Base-by-base conservation (phyloP, 495 filamentous ascomycete genomes). In the Bathelium albidoporum region DNA sequence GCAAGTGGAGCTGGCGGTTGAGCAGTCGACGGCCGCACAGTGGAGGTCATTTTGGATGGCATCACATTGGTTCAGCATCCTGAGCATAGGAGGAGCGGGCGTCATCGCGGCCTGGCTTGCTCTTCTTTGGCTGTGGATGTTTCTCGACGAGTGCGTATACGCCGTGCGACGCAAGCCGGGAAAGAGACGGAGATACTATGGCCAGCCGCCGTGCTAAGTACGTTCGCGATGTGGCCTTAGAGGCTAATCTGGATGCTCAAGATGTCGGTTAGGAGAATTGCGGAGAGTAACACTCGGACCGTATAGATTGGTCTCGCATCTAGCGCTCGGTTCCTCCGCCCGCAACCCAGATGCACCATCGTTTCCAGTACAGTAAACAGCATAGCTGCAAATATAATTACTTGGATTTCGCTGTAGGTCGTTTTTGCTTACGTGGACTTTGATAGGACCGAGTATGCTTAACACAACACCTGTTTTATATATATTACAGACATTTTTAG, bases 1-100 rank as follows among this genome's bases (percentile, higher is more conserved):
- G 73, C 75, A 77, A 59, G 65, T 70, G 0, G 66, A 28, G 4
- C 16, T 76, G 9, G 66, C 68, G 0, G 61, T 61, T 26, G 62
- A 65, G 44, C 14, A 18, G 52, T n/a, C 28, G 12, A 31, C 29
- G 29, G 31, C 32, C 11, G 31, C n/a, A 52, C 22, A 26, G 10
- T 61, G 29, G 59, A 20, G 14, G 11, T 34, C 32, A 14, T 43
- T 61, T 16, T 61, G 31, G 29, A 2, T 16, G 29, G 34, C 29
- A 34, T 61, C 59, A 3, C 10, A 32, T 12, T 61, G 59, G 59
- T 61, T 61, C 22, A 31, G n/a, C 32, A 31, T 36, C 29, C 11
- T 59, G 4, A 59, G 10, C 55, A 31, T 59, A 39, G 34, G 34
- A 18, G 64, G 64, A 62, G 59, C 59, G 24, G 64, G 43, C 26